Conservation (phyloP, 2,329 filamentous ascomycete species). For the Plenodomus lindquistii region DNA sequence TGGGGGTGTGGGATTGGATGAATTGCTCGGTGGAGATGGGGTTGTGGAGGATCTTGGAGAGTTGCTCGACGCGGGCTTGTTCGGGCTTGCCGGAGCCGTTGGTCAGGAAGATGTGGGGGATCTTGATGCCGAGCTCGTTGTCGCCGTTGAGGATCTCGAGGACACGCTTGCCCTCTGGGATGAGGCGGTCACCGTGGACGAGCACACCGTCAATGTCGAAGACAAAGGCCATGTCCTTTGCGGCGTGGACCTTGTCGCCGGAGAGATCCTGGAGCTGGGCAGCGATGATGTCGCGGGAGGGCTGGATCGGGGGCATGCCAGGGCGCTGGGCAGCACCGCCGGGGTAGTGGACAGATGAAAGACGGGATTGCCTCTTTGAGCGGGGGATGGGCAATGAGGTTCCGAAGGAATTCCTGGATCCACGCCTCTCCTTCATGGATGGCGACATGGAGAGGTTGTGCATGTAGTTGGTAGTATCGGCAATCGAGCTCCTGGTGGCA, state of each 20-base stretch:
- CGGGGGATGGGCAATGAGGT: conserved; percentile 72
- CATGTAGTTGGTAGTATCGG: conserved; percentile 71
- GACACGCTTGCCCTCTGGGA: conserved; percentile 67
- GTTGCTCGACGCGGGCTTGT: conserved; percentile 65
- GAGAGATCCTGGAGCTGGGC: conserved; percentile 71
- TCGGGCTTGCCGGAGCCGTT: conserved; percentile 76
- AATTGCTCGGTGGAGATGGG: conserved; percentile 73
- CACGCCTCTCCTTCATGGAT: conserved; percentile 68
- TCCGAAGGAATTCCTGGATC: conserved; percentile 77
- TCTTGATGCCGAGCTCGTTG: conserved; percentile 78
- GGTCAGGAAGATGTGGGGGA: conserved; percentile 74
- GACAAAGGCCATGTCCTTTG: conserved; percentile 81
- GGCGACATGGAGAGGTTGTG: conserved; percentile 71
- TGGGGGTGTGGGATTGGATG: conserved; percentile 77
- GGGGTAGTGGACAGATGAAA: conserved; percentile 63
- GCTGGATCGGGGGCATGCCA: conserved; percentile 62
- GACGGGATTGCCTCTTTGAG: conserved; percentile 68
- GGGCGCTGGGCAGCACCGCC: conserved; percentile 54
- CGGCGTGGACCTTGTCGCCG: conserved; percentile 66
- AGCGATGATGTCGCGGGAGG: conserved; percentile 69
- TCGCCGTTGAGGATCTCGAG: conserved; percentile 74
- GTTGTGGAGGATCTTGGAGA: conserved; percentile 66
- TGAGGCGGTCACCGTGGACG: conserved; percentile 71
- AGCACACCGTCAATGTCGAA: conserved; percentile 80
- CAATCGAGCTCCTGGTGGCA: conserved; percentile 68